Evolutionary conservation across 805 yeast species (phyloP).

Genomic region (Blastobotrys muscicola): DNA sequence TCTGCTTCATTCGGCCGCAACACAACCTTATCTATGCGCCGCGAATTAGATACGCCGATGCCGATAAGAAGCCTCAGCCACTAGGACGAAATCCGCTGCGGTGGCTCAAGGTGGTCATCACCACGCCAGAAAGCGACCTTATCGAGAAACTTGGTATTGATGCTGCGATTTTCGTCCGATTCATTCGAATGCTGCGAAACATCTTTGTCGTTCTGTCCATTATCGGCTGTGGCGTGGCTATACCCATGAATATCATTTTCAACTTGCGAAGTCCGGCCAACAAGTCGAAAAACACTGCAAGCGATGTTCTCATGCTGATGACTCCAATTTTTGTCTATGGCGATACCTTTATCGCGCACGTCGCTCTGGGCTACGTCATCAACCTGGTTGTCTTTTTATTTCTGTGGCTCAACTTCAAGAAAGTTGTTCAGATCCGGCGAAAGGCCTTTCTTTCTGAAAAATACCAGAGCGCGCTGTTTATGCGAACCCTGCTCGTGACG

Average conservation of each 20-base stretch:
- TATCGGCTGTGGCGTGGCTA: constrained; percentile 25
- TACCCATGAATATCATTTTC: constrained; percentile 29
- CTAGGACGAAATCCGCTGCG: constrained; percentile 10
- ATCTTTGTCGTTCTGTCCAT: constrained; percentile 25
- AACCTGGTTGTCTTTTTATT: constrained; percentile 21
- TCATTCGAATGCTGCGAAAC: constrained; percentile 25
- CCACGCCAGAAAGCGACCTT: constrained; percentile 18
- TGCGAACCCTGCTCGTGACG: constrained; percentile 26
- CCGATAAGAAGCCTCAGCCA: constrained; percentile 11
- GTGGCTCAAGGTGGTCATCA: constrained; percentile 21
- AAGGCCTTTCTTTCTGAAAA: constrained; percentile 14
- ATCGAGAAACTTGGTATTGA: constrained; percentile 27
- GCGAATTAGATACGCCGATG: constrained; percentile 14
- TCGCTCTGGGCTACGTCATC: constrained; percentile 26
- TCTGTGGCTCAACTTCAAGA: constrained; percentile 21
- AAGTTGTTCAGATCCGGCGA: constrained; percentile 21
- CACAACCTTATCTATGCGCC: constrained; percentile 28
- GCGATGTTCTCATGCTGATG: constrained; percentile 24
- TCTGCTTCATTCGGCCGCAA: constrained; percentile 25
- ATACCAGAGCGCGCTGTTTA: constrained; percentile 19
- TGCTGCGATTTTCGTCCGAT: constrained; percentile 26
- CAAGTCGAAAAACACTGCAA: background rate
- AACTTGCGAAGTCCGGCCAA: constrained; percentile 17
- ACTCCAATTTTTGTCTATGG: constrained; percentile 29
- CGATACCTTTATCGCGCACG: constrained; percentile 26